Base-by-base conservation (phyloP, 2,329 filamentous ascomycete species). In the Colletotrichum chrysophilum region DNA sequence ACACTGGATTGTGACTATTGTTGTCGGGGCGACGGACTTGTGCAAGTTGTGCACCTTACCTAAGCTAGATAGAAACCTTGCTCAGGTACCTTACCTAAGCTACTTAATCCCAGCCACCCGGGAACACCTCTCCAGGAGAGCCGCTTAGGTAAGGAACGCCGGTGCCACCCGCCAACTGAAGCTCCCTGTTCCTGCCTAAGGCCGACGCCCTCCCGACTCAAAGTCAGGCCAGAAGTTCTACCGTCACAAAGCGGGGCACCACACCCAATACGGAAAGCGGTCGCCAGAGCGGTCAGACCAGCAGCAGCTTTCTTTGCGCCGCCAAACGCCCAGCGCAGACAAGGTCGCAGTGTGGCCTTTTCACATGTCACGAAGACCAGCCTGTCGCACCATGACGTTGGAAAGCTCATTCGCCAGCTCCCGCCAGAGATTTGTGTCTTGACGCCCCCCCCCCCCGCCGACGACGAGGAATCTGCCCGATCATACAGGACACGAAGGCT, bases 381-480 rank as follows among this genome's bases (percentile, higher is more conserved):
- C 21, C 67, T 24, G 61, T 69, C 68, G 56, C 56, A 67, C 69
- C 73, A 72, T 75, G 73, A 75, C 73, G 73, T 68, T 72, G 62
- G 69, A 26, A 72, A 75, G 69, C 73, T 68, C 73, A 75, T 75
- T 73, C 69, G 73, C 56, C 38, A 75, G 62, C 62, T 72, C 62
- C 55, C 58, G 62, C 67, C 18, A 64, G 58, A 68, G 34, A 64
- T 60, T 68, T 73, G 56, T 75, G 69, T 75, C 69, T 75, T 26
- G 73, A 66, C 32, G 43, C 61, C 62, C 60, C 73, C 70, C 61
- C 62, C 60, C 73, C 70, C 55, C 55, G 30, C 43, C 58, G 55
- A 67, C 68, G 32, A 26, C 34, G 55, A 48, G 64, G 69, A 75
- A 64, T 60, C n/a, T 52, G 10, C n/a, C 21, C n/a, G 21, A 21